Conservation (phyloP, 1,284 basidiomycete genomes). For the Puccinia coronata region DNA sequence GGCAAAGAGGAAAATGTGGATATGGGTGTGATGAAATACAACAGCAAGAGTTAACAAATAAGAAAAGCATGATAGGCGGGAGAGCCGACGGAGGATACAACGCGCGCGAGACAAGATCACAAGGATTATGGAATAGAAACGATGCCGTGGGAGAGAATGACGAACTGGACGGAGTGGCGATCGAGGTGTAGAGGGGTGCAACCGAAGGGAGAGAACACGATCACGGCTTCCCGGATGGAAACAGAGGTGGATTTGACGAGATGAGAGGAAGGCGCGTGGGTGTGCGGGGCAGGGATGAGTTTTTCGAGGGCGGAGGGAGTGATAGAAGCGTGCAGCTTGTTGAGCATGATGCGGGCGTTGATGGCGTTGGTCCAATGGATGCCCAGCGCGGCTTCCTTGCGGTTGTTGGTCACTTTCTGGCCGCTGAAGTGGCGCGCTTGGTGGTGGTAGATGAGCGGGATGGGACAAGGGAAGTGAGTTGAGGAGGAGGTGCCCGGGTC, state of each 20-base stretch:
- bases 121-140: conserved; percentile 15
- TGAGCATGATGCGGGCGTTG: conserved; percentile 77
- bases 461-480: conserved; percentile 54
- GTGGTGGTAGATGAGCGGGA: conserved; percentile 66
- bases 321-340: conserved; percentile 63
- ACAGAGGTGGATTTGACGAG: neutral
- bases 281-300: neutral
- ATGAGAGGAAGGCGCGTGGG: neutral
- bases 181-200: neutral
- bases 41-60: too few species aligned
- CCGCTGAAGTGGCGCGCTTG: conserved; percentile 74
- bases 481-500: conserved; percentile 26
- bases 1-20: too few species aligned
- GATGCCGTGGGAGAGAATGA: conserved; percentile 37
- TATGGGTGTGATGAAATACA: too few species aligned
- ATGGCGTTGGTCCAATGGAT: conserved; percentile 88
- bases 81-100: too few species aligned
- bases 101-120: neutral
- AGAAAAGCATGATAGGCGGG: too few species aligned
- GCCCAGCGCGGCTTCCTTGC: conserved; percentile 77
- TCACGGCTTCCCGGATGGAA: conserved; percentile 16
- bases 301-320: neutral
- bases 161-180: conserved; percentile 12
- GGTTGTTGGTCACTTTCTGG: conserved; percentile 62
- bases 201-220: conserved; percentile 41